phyloP scores from a whole-genome alignment of 352 stramenopile genomes.

The Pythium vanterpoolii region DNA sequence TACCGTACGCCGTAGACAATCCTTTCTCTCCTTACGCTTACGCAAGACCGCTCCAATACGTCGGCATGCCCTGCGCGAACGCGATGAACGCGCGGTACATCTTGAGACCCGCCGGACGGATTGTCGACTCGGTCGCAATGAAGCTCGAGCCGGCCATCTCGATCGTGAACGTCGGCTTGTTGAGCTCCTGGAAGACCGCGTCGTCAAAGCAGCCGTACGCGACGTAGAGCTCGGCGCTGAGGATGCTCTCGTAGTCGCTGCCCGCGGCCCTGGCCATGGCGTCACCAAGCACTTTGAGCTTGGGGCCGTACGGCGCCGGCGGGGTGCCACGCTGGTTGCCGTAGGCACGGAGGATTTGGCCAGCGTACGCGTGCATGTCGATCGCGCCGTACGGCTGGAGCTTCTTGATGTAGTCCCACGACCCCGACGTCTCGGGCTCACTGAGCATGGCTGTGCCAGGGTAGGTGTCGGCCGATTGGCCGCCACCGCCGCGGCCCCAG shows the following conservation, averaged over 20 bases:
- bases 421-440: conserved; percentile 29
- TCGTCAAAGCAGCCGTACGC: conserved; percentile 31
- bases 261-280: conserved; percentile 10
- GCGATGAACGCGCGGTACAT: conserved; percentile 10
- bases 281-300: conserved; percentile 24
- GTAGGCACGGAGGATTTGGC: conserved; percentile 24
- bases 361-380: conserved; percentile 29
- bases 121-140: conserved; percentile 13
- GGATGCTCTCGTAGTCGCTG: conserved; percentile 18
- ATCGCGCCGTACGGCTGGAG: conserved; percentile 24
- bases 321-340: conserved; percentile 14
- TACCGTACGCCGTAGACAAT: too few species aligned
- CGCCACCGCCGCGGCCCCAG: conserved; percentile 17
- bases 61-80: conserved; percentile 15
- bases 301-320: conserved; percentile 23
- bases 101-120: conserved; percentile 1
- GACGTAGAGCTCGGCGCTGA: conserved; percentile 20
- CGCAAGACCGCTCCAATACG: not conserved
- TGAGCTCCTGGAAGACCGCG: conserved; percentile 25
- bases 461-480: conserved; percentile 22
- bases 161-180: conserved; percentile 29
- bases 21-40: too few species aligned
- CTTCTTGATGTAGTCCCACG: conserved; percentile 27
- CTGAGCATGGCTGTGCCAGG: conserved; percentile 27
- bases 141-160: conserved; percentile 28